Evolutionary conservation across 2,329 filamentous ascomycete species (phyloP), one percentile per base, ranked within the genome.

Genomic region (Grosmannia huntii): DNA sequence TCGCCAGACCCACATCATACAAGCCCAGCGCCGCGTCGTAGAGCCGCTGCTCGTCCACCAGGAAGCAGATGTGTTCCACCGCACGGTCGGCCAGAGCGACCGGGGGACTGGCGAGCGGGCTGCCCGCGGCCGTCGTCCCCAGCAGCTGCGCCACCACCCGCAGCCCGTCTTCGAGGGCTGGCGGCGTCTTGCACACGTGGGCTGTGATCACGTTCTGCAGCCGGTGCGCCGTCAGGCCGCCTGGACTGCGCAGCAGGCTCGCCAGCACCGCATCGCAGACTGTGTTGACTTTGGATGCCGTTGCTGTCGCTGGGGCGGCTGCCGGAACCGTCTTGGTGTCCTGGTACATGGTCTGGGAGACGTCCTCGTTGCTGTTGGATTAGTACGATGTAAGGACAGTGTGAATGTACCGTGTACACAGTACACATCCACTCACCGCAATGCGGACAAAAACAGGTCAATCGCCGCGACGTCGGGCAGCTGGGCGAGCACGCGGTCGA

Each of bases 41-140:
- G 0, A 99, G 81, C 46, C 85, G 84, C 69, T 96, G 95, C 52
- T 95, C 87, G 70, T 99, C 94, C 0, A 91, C 89, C 49, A 99
- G 79, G 76, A 99, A 99, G 76, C 90, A 97, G 60, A 99, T 96
- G 67, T 99, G 94, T 68, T 96, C 90, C 25, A 96, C 86, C 0
- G 92, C 92, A 69, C 86, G 86, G 64, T 97, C 92, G 0, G 90
- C 89, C 63, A 91, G 78, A 84, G n/a, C 16, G 16, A 5, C 21
- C 11, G 41, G 11, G 3, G 48, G 3, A 4, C 3, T n/a, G 46
- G 21, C 7, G 5, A 10, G 2, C 33, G 33, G 6, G 33, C 4
- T 27, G 1, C 5, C 14, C n/a, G 19, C 6, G 25, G 28, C 27
- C 14, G 80, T 49, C 83, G 76, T 55, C 87, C 80, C 78, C 76